Evolutionary conservation across 2,329 filamentous ascomycete species (phyloP), one percentile per base, ranked within the genome.

Genomic region (Ciborinia camelliae): DNA sequence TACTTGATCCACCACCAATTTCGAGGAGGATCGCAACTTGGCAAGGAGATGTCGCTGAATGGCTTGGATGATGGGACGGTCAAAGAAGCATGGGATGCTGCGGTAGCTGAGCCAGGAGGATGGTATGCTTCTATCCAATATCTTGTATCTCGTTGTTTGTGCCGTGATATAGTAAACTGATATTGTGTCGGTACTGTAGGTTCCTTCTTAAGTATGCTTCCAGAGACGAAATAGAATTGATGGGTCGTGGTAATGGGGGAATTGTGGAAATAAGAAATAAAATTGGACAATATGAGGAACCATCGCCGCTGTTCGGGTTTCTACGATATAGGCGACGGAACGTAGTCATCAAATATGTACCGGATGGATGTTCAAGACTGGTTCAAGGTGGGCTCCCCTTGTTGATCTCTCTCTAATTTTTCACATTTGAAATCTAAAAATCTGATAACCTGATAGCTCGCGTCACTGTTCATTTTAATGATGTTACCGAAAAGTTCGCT

Each of bases 201-300:
- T 95, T 99, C 74, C 86, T 98, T 68, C 86, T 99, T 72, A 93
- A 94, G 76, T 99, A 99, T 79, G 83, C 86, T 68, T 89, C 89
- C 67, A 89, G 95, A 77, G 95, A 99, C 81, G 91, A 94, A 71
- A 84, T 99, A 67, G 88, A 91, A 70, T 79, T 99, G 64, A 81
- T 95, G 65, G 86, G 83, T 66, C 86, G 85, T 70, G 95, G 95
- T 58, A 89, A 82, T 70, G 90, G 91, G 70, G 94, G 95, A 68
- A 88, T 97, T 66, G 84, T 87, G 67, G 95, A 98, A 76, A 87
- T 95, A 69, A 89, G 92, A 73, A 87, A 87, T 73, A 84, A 87
- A 64, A 88, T 98, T 70, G 85, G 88, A 66, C 81, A 85, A 68
- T 96, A 96, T 75, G 86, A 90, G 64, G 93, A 97, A 69, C 84